Base-by-base conservation (phyloP, 2,329 filamentous ascomycete species). In the Thielaviopsis cerberus region DNA sequence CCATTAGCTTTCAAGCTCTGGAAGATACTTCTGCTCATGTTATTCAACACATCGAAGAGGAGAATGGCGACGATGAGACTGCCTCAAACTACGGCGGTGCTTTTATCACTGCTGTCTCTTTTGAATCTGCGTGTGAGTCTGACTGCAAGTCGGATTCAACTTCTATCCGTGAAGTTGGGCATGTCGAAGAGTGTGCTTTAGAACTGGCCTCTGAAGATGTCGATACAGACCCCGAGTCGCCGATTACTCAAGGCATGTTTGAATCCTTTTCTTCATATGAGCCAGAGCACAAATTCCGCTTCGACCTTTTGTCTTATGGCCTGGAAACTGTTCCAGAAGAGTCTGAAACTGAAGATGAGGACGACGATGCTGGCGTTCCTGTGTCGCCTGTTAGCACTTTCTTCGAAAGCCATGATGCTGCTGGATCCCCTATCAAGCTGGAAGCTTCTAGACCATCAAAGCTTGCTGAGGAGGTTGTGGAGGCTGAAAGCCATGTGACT, bases 261-360 rank as follows among this genome's bases (percentile, higher is more conserved):
- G 23, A 23, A 20, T 45, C 23, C n/a, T 34, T 51, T 27, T n/a
- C 34, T 15, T 20, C 10, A 2, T 41, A 52, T 25, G 7, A 51
- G 2, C 53, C 53, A 1, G 57, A 59, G 26, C 53, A 50, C 4
- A 45, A 55, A 6, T 55, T 52, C 25, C 37, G 57, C 15, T 59
- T 53, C 24, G 56, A 58, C 13, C 25, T 52, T 3, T 20, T 15
- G 2, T 11, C 22, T 5, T 22, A 25, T 13, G 55, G 30, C n/a
- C 45, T 60, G 45, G 51, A 25, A 13, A 58, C 59, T 53, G 53
- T 61, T 0, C 55, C 34, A 8, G 59, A 61, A 53, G 59, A 61
- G 25, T 54, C 50, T 3, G 58, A 60, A 24, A 27, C 51, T 51
- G 51, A 57, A 50, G 27, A 57, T 15, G 54, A 57, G 17, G 45